Percentiles rank a stretch among this genome's conserved stretches.
Evolutionary conservation across 306 rosid genomes (phyloP).

Genomic region (Dryas drummondii): DNA sequence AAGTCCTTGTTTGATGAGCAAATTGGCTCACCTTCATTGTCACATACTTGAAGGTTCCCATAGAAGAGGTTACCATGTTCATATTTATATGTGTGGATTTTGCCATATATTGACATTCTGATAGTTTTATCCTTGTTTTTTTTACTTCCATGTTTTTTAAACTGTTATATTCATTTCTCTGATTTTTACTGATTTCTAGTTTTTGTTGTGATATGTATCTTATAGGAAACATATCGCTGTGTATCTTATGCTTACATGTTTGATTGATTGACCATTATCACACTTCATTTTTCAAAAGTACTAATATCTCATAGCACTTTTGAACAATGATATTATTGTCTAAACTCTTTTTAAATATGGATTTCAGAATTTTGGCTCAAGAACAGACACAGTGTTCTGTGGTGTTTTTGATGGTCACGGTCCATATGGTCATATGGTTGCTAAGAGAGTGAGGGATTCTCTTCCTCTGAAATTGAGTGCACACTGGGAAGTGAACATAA

Average conservation of each 20-base stretch:
- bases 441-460: slow-evolving; percentile 95
- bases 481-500: slow-evolving; percentile 69
- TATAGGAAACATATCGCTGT: background rate
- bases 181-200: background rate
- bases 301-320: no score
- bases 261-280: background rate
- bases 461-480: slow-evolving; percentile 89
- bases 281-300: no score
- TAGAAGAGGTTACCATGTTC: background rate
- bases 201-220: background rate
- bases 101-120: background rate
- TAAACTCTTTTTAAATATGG: slow-evolving; percentile 17
- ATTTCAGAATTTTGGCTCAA: slow-evolving; percentile 81
- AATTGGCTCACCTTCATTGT: slow-evolving; percentile 17
- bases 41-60: background rate
- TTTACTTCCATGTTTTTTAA: background rate
- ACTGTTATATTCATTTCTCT: background rate
- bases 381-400: slow-evolving; percentile 79
- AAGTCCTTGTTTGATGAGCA: slow-evolving; percentile 2
- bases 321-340: slow-evolving; percentile 2
- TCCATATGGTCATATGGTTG: slow-evolving; percentile 97
- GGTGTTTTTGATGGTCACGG: slow-evolving; percentile 99
- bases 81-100: background rate
- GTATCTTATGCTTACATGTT: slow-evolving; percentile 1
- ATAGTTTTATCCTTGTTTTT: background rate